A percentile compares a stretch with the other conserved stretches of the same genome.
Evolutionary conservation across 169 alveolate genomes (phyloP).

Genomic region (Plasmodium coatneyi): DNA sequence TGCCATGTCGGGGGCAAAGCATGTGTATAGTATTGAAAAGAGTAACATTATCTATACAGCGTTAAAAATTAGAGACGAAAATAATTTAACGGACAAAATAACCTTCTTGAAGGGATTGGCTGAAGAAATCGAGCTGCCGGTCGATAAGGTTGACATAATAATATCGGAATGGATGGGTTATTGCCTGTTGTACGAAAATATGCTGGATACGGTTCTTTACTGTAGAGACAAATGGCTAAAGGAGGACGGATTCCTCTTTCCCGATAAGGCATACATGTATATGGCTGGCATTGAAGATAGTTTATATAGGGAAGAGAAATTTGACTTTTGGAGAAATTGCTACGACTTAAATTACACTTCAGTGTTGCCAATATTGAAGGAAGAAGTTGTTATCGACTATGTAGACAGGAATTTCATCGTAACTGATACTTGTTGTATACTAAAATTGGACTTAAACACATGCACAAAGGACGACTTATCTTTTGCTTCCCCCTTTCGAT

Average conservation of each 20-base stretch:
- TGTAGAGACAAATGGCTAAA: slow-evolving; percentile 98
- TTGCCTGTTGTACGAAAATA: slow-evolving; percentile 96
- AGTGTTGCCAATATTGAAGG: slow-evolving; percentile 90
- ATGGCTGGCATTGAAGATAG: slow-evolving; percentile 98
- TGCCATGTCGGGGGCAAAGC: slow-evolving; percentile 97
- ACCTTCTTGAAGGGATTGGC: slow-evolving; percentile 96
- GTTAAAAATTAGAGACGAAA: slow-evolving; percentile 90
- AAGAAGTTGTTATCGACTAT: slow-evolving; percentile 96
- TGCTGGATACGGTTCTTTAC: slow-evolving; percentile 96
- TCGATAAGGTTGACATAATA: slow-evolving; percentile 97
- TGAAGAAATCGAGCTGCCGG: slow-evolving; percentile 97
- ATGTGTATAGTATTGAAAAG: slow-evolving; percentile 98
- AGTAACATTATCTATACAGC: slow-evolving; percentile 96
- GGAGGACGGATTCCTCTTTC: slow-evolving; percentile 95
- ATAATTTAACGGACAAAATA: slow-evolving; percentile 92
- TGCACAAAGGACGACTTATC: slow-evolving; percentile 93
- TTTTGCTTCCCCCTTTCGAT: slow-evolving; percentile 89
- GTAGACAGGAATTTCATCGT: slow-evolving; percentile 90
- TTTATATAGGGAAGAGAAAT: slow-evolving; percentile 94
- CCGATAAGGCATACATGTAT: slow-evolving; percentile 95
- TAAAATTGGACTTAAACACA: slow-evolving; percentile 93
- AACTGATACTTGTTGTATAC: slow-evolving; percentile 87
- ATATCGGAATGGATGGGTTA: slow-evolving; percentile 99
- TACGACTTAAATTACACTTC: slow-evolving; percentile 96
- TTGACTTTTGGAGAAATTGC: slow-evolving; percentile 96